A percentile compares a stretch with the other conserved stretches of the same genome.
phyloP scores from a whole-genome alignment of 768 basidiomycete genomes.

The Filobasidium floriforme region DNA sequence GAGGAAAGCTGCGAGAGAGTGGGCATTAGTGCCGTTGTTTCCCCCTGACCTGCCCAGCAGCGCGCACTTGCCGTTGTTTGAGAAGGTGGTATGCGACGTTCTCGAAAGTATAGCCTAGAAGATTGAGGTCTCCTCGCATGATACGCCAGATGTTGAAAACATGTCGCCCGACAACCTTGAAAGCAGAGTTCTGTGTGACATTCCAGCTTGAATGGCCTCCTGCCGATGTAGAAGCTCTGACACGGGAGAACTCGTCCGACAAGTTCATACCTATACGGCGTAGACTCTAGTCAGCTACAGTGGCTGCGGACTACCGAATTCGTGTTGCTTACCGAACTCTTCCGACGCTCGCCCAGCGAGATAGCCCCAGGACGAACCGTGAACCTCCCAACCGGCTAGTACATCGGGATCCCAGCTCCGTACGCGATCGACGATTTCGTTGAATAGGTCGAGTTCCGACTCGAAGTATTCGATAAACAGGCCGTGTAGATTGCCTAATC shows the following conservation, averaged over 20 bases:
- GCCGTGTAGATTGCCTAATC: conserved; percentile 21
- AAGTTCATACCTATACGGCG: conserved; percentile 58
- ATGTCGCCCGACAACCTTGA: conserved; percentile 79
- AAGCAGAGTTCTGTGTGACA: conserved; percentile 64
- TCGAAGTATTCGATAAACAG: conserved; percentile 53
- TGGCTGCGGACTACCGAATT: conserved; percentile 9
- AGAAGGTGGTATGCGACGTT: conserved; percentile 78
- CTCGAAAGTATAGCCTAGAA: conserved; percentile 79
- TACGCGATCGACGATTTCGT: conserved; percentile 65
- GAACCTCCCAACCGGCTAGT: conserved; percentile 84
- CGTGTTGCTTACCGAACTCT: conserved; percentile 36
- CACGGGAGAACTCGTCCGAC: conserved; percentile 66
- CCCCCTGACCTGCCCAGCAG: neutral
- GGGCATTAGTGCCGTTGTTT: neutral
- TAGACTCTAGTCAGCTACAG: neutral
- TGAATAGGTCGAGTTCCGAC: conserved; percentile 72
- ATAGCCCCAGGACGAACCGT: conserved; percentile 84
- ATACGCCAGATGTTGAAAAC: conserved; percentile 89
- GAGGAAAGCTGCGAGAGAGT: conserved; percentile 59
- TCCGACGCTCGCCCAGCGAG: conserved; percentile 57
- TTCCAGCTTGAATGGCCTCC: conserved; percentile 59
- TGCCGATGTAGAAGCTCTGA: conserved; percentile 43
- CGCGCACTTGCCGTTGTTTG: conserved; percentile 56
- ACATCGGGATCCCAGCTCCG: conserved; percentile 81
- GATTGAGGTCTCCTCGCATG: conserved; percentile 71